Percentiles rank a stretch among this genome's conserved stretches.
Conservation (phyloP, 805 yeast species). For the Saccharomycopsis schoenii region DNA sequence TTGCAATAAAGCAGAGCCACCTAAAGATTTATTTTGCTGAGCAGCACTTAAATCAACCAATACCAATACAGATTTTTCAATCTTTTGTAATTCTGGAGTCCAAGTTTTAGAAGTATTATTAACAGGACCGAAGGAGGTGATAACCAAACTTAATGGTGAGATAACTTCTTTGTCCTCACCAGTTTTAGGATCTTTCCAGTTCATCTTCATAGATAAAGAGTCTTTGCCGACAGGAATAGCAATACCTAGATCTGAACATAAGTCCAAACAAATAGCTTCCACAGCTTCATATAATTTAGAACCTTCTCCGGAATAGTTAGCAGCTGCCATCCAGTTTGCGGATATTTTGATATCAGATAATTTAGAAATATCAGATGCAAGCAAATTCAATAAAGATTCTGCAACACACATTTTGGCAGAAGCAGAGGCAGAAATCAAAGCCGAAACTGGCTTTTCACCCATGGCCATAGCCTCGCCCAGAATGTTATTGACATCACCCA, state of each 20-base stretch:
- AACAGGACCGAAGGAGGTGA: constrained; percentile 90
- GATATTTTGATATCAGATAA: constrained; percentile 73
- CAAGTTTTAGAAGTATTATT: constrained; percentile 78
- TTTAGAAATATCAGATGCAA: constrained; percentile 79
- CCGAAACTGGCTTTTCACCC: constrained; percentile 93
- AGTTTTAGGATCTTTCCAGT: constrained; percentile 55
- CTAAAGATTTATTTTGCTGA: constrained; percentile 47
- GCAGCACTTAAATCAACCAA: constrained; percentile 68
- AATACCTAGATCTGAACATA: constrained; percentile 88
- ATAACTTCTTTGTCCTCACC: constrained; percentile 61
- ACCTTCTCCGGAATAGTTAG: constrained; percentile 92
- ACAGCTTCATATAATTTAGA: constrained; percentile 92
- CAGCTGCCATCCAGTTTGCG: constrained; percentile 99
- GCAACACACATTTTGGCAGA: constrained; percentile 95
- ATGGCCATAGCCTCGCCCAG: constrained; percentile 98
- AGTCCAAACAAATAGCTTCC: constrained; percentile 86
- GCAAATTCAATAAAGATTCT: constrained; percentile 78
- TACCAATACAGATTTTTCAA: constrained; percentile 52
- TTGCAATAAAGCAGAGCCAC: constrained; percentile 94
- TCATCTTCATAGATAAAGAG: constrained; percentile 99
- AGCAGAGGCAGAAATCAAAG: constrained; percentile 79
- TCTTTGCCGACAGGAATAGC: constrained; percentile 98
- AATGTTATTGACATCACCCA: constrained; percentile 56
- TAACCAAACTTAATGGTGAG: constrained; percentile 85
- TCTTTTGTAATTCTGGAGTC: constrained; percentile 73